Base-by-base conservation (phyloP, 805 yeast genomes). In the Candida tibetensis region DNA sequence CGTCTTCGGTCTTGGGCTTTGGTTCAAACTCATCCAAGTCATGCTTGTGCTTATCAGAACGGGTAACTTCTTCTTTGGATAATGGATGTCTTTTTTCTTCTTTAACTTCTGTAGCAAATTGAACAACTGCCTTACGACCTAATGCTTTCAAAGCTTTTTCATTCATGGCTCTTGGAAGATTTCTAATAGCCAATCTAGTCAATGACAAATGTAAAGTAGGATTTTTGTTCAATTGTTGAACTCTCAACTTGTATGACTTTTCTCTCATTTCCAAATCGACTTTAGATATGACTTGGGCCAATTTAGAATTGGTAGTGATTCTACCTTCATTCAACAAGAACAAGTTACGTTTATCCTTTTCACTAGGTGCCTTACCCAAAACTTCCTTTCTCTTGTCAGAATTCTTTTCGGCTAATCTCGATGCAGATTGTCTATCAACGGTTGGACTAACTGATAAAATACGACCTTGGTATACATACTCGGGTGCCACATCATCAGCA, bases 271-370 rank as follows among this genome's bases (percentile, higher is more conserved):
- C 95, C 70, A 89, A 62, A 52, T 93, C 99, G 16, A 87, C 66
- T 31, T 74, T 71, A 3, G 88, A 63, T 36, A 93, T 64, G 17
- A 75, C 59, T 40, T 76, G 70, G 1, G 96, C 95, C 37, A 93
- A 71, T 52, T 83, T 84, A 6, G 96, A 86, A 41, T 79, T 81
- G 36, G 81, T 75, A 3, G 89, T 77, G 46, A 93, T 85, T 52
- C 96, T 79, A 55, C 99, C 99, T 71, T 93, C 99, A 62, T 93
- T 90, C 54, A 93, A 70, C 57, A 93, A 68, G 61, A 80, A 93
- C 49, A 90, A 60, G 52, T 85, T 86, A 64, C 99, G 81, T 60
- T 72, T 85, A 58, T 93, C 99, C 52, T 76, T 81, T 52, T 80
- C 87, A 36, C 78, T 78, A 5, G 88, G 84, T 0, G 85, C 81